Evolutionary conservation across 2,329 filamentous ascomycete genomes (phyloP).

Genomic region (Alternaria burnsii): DNA sequence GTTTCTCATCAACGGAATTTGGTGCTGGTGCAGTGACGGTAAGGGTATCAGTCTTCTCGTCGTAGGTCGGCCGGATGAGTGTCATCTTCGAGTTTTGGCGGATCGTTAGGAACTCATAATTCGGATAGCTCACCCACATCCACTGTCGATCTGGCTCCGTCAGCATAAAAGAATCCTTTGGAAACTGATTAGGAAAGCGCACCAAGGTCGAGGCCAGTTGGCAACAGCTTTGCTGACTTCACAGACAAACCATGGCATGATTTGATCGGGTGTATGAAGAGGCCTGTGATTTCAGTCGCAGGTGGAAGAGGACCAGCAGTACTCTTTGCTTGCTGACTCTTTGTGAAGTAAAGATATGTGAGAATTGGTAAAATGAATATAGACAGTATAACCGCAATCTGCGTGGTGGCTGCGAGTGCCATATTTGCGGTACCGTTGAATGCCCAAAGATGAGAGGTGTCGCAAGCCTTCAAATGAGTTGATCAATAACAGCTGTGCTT

Average conservation of each 20-base stretch:
- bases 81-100: constrained; percentile 69
- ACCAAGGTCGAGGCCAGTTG: constrained; percentile 65
- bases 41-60: constrained; percentile 56
- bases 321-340: constrained; percentile 18
- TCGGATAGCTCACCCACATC: constrained; percentile 69
- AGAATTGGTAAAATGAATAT: constrained; percentile 43
- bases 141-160: constrained; percentile 64
- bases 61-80: constrained; percentile 64
- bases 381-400: constrained; percentile 35
- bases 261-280: constrained; percentile 71
- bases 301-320: constrained; percentile 42
- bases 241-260: constrained; percentile 70
- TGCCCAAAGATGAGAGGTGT: neutral
- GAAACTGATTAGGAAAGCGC: neutral
- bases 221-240: constrained; percentile 60
- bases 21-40: constrained; percentile 58
- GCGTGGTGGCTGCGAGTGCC: constrained; percentile 34
- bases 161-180: neutral
- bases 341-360: constrained; percentile 40
- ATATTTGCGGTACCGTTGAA: constrained; percentile 21
- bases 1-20: constrained; percentile 40
- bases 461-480: neutral
- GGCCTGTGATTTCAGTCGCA: constrained; percentile 54
- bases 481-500: neutral
- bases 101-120: constrained; percentile 68